Conservation (phyloP, 2,329 filamentous ascomycete genomes). For the Exserohilum turcica region DNA sequence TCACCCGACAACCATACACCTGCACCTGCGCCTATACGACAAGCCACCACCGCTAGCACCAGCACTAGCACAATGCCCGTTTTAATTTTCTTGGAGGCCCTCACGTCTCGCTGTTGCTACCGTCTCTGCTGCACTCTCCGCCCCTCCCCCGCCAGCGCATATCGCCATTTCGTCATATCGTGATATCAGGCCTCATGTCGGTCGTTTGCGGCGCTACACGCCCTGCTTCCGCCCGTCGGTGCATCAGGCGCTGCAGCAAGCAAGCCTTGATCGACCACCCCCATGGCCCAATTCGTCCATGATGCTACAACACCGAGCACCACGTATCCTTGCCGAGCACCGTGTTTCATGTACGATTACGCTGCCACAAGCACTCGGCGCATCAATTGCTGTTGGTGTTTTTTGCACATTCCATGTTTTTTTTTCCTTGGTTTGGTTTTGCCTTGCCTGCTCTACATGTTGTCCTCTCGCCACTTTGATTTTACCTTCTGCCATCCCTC, state of each 20-base stretch:
- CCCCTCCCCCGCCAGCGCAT: background rate
- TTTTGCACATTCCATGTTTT: background rate
- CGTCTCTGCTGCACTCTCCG: background rate
- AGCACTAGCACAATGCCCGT: no score
- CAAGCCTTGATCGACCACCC: background rate
- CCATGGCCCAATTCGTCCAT: background rate
- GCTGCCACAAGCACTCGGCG: background rate
- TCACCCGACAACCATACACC: no score
- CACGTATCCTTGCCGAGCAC: background rate
- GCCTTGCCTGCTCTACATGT: constrained; percentile 26
- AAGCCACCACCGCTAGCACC: no score
- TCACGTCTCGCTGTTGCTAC: no score
- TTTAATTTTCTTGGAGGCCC: no score
- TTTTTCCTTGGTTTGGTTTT: background rate
- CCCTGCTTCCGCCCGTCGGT: background rate
- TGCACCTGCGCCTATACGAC: no score
- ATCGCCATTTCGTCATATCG: background rate
- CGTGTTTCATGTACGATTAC: no score
- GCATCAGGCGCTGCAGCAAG: background rate
- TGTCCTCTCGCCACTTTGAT: constrained; percentile 65
- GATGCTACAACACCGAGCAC: background rate
- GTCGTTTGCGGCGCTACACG: constrained; percentile 1
- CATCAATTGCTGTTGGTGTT: background rate
- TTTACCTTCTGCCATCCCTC: constrained; percentile 69
- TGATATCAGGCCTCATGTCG: constrained; percentile 5